phyloP scores from a whole-genome alignment of 1,284 basidiomycete genomes.

The Trametes hirsuta region DNA sequence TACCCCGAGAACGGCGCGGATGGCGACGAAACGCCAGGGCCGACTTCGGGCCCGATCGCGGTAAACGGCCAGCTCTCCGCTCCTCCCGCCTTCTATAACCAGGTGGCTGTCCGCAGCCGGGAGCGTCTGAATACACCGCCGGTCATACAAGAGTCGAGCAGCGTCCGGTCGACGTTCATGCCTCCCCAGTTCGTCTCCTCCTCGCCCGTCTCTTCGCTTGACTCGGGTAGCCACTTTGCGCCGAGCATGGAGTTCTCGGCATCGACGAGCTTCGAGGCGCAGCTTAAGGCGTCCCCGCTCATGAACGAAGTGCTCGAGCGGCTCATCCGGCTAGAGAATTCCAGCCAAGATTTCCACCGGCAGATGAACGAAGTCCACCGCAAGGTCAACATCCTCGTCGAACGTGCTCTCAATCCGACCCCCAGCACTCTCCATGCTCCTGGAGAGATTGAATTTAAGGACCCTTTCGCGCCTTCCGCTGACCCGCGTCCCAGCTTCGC shows the following conservation, averaged over 20 bases:
- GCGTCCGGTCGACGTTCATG: constrained; percentile 37
- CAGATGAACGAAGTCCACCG: constrained; percentile 74
- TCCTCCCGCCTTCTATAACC: constrained; percentile 26
- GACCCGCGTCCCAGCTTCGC: constrained; percentile 34
- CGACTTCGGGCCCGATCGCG: constrained; percentile 24
- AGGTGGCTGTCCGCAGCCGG: constrained; percentile 30
- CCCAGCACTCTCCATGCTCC: constrained; percentile 36
- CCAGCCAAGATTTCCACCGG: constrained; percentile 72
- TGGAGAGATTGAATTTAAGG: constrained; percentile 66
- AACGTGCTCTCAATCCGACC: constrained; percentile 53
- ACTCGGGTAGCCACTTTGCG: constrained; percentile 67
- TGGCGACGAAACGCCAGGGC: constrained; percentile 48
- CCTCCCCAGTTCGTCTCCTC: constrained; percentile 53
- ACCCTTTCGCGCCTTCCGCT: constrained; percentile 63
- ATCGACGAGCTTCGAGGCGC: constrained; percentile 59
- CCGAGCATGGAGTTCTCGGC: constrained; percentile 45
- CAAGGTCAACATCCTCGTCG: constrained; percentile 78
- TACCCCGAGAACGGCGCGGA: constrained; percentile 55
- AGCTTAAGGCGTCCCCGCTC: constrained; percentile 72
- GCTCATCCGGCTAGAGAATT: constrained; percentile 70
- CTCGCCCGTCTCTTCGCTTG: constrained; percentile 77
- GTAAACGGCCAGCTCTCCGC: constrained; percentile 27
- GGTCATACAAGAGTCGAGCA: constrained; percentile 44
- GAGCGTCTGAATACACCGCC: constrained; percentile 43
- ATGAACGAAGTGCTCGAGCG: constrained; percentile 80